Evolutionary conservation across 805 yeast species (phyloP), one percentile per base, ranked within the genome.

Genomic region (Starmerella ratchasimensis): DNA sequence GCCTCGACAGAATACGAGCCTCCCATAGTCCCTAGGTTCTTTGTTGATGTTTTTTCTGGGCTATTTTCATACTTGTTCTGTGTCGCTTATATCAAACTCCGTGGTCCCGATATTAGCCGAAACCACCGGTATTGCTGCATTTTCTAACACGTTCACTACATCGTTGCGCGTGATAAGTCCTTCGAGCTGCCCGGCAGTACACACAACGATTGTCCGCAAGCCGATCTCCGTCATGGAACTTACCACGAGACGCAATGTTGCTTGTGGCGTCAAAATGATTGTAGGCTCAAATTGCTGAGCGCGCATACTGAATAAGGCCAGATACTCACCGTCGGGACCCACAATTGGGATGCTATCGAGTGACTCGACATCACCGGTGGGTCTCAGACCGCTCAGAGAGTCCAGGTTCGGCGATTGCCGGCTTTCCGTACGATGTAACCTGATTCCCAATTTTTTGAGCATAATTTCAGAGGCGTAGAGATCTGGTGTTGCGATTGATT

Each of bases 101-200:
- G 25, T 6, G 2, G 35, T n/a, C n/a, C n/a, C 23, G 7, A 15
- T 46, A 10, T 33, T 36, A 2, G 28, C 33, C 14, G 32, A 28
- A 6, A 36, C 19, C 7, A 41, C 38, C 22, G 15, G 21, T 8
- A 17, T n/a, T 3, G n/a, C 21, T 20, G 30, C 11, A 14, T 27
- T 30, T 6, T 31, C 26, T 32, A 38, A 28, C 16, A 28, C 37
- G 8, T 30, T 18, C 19, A 43, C 39, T 19, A 47, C 44, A 19
- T 48, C 47, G 19, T 32, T 23, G 4, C 46, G 41, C 8, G 43
- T 43, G 17, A 44, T 14, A 2, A 47, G 32, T 9, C 52, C 52
- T 2, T 17, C 10, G 18, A 47, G 36, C 15, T 24, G 5, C 9
- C 45, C 45, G 8, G 20, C 15, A 10, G 31, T 14, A 28, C 49